phyloP scores from a whole-genome alignment of 116 monocot genomes.

The Iris pallida region DNA sequence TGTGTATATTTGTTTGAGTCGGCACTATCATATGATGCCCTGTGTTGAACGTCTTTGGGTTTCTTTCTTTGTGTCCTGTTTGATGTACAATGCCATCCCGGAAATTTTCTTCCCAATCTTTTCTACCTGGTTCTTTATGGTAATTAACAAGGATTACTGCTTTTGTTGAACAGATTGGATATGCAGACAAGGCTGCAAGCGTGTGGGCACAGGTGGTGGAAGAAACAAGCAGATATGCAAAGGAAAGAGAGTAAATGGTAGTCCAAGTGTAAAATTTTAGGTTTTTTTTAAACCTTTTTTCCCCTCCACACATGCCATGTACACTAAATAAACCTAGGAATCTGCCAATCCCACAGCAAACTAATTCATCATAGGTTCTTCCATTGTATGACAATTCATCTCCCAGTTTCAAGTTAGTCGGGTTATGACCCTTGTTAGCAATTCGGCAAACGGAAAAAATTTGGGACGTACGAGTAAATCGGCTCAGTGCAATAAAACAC shows the following conservation, averaged over 20 bases:
- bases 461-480: too few species aligned
- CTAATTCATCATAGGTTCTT: too few species aligned
- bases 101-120: background rate
- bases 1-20: background rate
- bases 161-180: slow-evolving; percentile 41
- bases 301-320: slow-evolving; percentile 4
- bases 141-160: background rate
- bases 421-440: too few species aligned
- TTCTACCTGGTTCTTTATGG: background rate
- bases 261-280: background rate
- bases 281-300: slow-evolving; percentile 3
- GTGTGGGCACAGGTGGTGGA: slow-evolving; percentile 74
- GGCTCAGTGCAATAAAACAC: too few species aligned
- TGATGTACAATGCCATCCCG: too few species aligned
- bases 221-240: slow-evolving; percentile 66
- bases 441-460: too few species aligned
- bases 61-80: too few species aligned
- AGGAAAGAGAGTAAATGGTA: slow-evolving; percentile 14
- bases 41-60: background rate
- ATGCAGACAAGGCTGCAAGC: slow-evolving; percentile 68
- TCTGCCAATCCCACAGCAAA: background rate
- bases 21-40: too few species aligned
- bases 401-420: too few species aligned
- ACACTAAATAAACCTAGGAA: slow-evolving; percentile 14
- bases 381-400: too few species aligned